These are phyloP conservation scores for Colletotrichum musicola DNA, from an alignment of 2,329 filamentous ascomycete genomes.

Conservation along the genomic window DNA sequence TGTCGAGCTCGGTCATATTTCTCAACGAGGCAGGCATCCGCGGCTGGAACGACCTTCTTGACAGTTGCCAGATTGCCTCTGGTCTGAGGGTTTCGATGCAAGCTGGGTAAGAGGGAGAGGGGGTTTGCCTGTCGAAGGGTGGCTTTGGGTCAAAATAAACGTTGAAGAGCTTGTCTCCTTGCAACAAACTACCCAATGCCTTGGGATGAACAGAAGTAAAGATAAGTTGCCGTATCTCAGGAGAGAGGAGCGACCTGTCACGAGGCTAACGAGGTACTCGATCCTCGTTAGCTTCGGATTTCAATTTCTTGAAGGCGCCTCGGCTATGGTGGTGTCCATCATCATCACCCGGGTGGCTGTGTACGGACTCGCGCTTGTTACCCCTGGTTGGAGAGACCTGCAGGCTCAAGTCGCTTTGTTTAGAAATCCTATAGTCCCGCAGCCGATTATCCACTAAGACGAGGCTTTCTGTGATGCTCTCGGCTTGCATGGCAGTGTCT, in stretches of 20 bases:
- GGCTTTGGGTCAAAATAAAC: constrained; percentile 66
- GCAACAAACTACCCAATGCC: constrained; percentile 73
- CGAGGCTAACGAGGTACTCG: neutral
- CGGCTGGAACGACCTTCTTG: constrained; percentile 74
- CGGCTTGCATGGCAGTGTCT: neutral
- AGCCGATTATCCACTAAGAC: neutral
- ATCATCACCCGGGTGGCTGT: neutral
- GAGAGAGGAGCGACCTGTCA: constrained; percentile 18
- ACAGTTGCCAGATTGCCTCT: constrained; percentile 77
- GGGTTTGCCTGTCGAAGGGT: constrained; percentile 43
- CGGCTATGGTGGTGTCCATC: neutral
- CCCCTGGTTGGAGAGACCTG: neutral
- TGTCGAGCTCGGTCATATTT: constrained; percentile 76
- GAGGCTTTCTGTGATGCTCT: neutral
- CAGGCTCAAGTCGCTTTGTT: neutral
- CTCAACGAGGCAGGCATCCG: constrained; percentile 77
- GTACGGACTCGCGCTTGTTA: constrained; percentile 24
- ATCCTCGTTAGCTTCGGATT: neutral
- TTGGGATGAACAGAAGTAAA: constrained; percentile 75
- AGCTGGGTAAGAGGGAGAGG: constrained; percentile 45
- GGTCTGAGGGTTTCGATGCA: constrained; percentile 58
- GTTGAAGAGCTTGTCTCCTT: constrained; percentile 77
- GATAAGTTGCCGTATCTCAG: constrained; percentile 77
- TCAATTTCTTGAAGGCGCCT: constrained; percentile 19
- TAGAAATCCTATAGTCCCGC: neutral